A percentile compares a stretch with the other conserved stretches of the same genome.
Conservation (phyloP, 306 rosid species). For the Begonia loranthoides region DNA sequence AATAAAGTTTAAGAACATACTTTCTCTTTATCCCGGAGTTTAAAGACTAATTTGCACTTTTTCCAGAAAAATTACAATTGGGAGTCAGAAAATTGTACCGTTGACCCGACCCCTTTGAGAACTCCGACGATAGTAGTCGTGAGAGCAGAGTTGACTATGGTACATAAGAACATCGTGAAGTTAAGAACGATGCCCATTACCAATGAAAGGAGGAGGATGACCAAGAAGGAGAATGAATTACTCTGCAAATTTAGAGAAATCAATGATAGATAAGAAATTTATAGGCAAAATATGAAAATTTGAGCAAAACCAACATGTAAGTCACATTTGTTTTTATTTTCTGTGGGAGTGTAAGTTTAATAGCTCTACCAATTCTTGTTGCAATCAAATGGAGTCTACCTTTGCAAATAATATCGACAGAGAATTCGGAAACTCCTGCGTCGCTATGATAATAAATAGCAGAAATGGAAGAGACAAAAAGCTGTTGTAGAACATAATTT, state of each 20-base stretch:
- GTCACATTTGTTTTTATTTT: too few species aligned
- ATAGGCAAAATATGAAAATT: neutral
- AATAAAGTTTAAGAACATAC: too few species aligned
- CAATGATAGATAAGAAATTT: neutral
- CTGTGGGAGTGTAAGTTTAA: neutral
- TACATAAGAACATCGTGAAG: conserved; percentile 97
- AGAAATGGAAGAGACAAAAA: conserved; percentile 86
- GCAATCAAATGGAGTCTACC: conserved; percentile 24
- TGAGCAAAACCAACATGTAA: too few species aligned
- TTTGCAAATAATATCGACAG: conserved; percentile 55
- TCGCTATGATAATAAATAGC: conserved; percentile 69
- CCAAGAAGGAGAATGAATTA: conserved; percentile 62
- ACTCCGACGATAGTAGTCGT: conserved; percentile 94
- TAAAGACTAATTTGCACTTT: neutral
- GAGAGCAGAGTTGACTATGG: conserved; percentile 85
- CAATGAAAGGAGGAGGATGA: conserved; percentile 63
- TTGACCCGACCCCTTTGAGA: conserved; percentile 96
- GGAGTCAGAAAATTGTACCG: conserved; percentile 24
- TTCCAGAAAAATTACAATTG: too few species aligned
- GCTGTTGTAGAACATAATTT: conserved; percentile 93
- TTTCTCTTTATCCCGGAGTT: too few species aligned
- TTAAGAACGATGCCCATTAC: conserved; percentile 87
- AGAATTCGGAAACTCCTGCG: conserved; percentile 86
- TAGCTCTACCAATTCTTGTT: neutral
- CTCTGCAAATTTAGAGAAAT: conserved; percentile 40